Base-by-base conservation (phyloP, 331 rosid genomes). In the Prunus yedoensis region DNA sequence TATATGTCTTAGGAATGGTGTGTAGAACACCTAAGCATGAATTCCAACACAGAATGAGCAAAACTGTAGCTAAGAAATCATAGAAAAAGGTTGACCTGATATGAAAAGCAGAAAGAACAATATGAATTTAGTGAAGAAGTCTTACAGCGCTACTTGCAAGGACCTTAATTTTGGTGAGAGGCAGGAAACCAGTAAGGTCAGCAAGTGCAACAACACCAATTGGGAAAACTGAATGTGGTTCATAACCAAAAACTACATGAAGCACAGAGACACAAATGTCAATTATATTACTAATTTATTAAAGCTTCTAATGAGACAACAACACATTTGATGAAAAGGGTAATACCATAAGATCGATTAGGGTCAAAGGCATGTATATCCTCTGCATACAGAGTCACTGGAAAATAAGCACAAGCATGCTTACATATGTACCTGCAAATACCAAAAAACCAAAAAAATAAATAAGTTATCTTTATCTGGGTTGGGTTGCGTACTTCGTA, bases 81-180 rank as follows among this genome's bases (percentile, higher is more conserved):
- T 54, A 54, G 50, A 51, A 80, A 65, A 70, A 65, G 9, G 70
- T 21, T 51, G 71, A 77, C 58, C 62, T 69, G 49, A 54, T 74
- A 60, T n/a, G 46, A 28, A 50, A 9, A 1, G 14, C 32, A 60
- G 10, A 59, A 30, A 32, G 47, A 20, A 8, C 10, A 3, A 18
- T 50, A 30, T 12, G 2, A 60, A 47, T 27, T 57, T 52, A 35
- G 49, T 73, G 77, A 54, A 79, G 73, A 78, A 80, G 78, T 58
- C 91, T 89, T 86, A 94, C 98, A 67, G 96, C 93, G 10, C 87
- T 88, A 89, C 98, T 94, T 18, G 98, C 98, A 71, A 94, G 95
- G 85, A 90, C 96, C 81, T 81, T 94, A 27, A 90, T 74, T 80
- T 94, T 91, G 53, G 85, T 83, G 59, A 94, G 91, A 32, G 97